These are phyloP conservation scores for Echinochloa phyllopogon DNA, from an alignment of 176 grass and related monocot species.

Conservation along the genomic window DNA sequence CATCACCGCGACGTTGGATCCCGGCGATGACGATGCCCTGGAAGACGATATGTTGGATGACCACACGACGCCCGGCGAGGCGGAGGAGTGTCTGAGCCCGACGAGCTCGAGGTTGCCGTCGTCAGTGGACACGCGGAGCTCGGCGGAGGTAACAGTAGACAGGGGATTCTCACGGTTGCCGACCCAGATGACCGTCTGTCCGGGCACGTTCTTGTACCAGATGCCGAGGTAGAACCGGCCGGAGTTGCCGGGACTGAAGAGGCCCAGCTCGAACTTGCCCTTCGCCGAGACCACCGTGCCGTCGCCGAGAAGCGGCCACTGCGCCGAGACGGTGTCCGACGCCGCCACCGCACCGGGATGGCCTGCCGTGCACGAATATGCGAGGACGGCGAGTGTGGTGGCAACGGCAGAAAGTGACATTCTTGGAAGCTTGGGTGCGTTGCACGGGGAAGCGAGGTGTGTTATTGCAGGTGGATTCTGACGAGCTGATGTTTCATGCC, in stretches of 20 bases:
- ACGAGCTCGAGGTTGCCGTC: constrained; percentile 42
- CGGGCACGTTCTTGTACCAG: constrained; percentile 51
- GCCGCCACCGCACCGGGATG: background rate
- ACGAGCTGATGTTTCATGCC: too few species aligned
- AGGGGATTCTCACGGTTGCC: constrained; percentile 44
- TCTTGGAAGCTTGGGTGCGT: too few species aligned
- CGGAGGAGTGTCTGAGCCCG: background rate
- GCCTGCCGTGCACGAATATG: too few species aligned
- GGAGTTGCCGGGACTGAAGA: constrained; percentile 44
- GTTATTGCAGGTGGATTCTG: too few species aligned
- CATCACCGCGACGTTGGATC: constrained; percentile 39
- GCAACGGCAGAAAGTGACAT: background rate
- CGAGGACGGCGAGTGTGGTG: background rate
- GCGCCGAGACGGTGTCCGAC: constrained; percentile 28
- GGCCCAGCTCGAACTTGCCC: constrained; percentile 53
- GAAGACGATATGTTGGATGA: constrained; percentile 35
- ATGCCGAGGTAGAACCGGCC: constrained; percentile 45
- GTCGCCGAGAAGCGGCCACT: constrained; percentile 38
- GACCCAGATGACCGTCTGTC: constrained; percentile 40
- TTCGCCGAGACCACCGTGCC: constrained; percentile 40
- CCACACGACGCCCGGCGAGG: constrained; percentile 5
- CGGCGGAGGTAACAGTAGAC: background rate
- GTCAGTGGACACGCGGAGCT: constrained; percentile 35
- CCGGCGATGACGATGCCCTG: background rate
- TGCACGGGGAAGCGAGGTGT: too few species aligned